Base-by-base conservation (phyloP, 2,329 filamentous ascomycete genomes). In the Claviceps maximensis region DNA sequence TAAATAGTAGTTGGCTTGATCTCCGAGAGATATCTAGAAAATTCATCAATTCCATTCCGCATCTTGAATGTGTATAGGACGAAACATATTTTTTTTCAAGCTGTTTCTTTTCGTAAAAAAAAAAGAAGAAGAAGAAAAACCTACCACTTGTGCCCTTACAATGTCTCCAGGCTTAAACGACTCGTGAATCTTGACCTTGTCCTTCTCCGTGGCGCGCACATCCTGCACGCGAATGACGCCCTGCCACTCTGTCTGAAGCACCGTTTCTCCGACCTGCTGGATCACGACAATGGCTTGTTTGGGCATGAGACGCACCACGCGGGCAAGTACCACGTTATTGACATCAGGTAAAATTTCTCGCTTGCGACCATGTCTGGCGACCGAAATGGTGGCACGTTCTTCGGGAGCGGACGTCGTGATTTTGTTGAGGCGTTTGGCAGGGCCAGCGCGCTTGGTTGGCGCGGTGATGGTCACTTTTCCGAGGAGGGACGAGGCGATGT, bases 1-100 rank as follows among this genome's bases (percentile, higher is more conserved):
- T n/a, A 95, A 77, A 67, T 96, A 98, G 67, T 97, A 98, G 62
- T 88, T 95, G 50, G 86, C 83, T 71, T 97, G 90, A 65, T 98
- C 93, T 40, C 93, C 93, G 15, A 97, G 71, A 8, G 87, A 93
- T 54, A 95, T 93, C 83, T 86, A 49, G 19, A n/a, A 17, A 17
- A 25, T 13, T 25, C 13, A 19, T 36, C 31, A 48, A 25, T 25
- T 9, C 27, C 17, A 27, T 2, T 33, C 2, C 12, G 31, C 31
- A 13, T 17, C 12, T 40, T 25, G 27, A 13, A 36, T 36, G 33
- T 15, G 36, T 4, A 38, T n/a, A 17, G 15, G 36, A 17, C 31
- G n/a, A n/a, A n/a, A n/a, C n/a, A n/a, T n/a, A n/a, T 6, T 33
- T 33, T 33, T 33, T 33, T 33, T 33, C n/a, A n/a, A n/a, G n/a